phyloP scores from a whole-genome alignment of 2,329 filamentous ascomycete genomes.

The Trichoderma breve region DNA sequence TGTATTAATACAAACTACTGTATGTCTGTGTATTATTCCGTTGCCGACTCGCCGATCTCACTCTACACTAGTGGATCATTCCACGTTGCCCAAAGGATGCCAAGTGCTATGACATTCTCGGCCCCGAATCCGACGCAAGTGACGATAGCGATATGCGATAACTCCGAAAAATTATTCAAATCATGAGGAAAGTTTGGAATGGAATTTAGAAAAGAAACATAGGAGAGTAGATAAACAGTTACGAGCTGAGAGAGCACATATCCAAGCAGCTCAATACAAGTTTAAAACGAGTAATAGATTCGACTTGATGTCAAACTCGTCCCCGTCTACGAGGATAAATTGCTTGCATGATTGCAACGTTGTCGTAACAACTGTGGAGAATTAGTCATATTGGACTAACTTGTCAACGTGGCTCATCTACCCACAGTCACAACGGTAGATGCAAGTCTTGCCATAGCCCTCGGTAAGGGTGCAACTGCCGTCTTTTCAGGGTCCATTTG shows the following conservation, averaged over 20 bases:
- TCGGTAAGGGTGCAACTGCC: background rate
- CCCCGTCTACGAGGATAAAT: background rate
- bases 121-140: background rate
- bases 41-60: background rate
- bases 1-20: background rate
- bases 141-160: background rate
- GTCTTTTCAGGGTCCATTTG: background rate
- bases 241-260: background rate
- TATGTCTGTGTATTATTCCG: background rate
- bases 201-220: background rate
- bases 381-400: background rate
- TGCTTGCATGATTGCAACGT: background rate
- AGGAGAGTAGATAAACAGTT: background rate
- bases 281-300: background rate
- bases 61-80: background rate
- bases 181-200: background rate
- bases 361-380: background rate
- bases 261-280: background rate
- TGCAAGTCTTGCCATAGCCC: background rate
- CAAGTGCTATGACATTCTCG: background rate
- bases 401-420: background rate
- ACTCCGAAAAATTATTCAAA: background rate
- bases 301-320: background rate
- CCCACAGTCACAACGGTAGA: background rate
- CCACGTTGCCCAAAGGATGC: background rate